Base-by-base conservation (phyloP, 2,329 filamentous ascomycete species). In the Aspergillus sp. region DNA sequence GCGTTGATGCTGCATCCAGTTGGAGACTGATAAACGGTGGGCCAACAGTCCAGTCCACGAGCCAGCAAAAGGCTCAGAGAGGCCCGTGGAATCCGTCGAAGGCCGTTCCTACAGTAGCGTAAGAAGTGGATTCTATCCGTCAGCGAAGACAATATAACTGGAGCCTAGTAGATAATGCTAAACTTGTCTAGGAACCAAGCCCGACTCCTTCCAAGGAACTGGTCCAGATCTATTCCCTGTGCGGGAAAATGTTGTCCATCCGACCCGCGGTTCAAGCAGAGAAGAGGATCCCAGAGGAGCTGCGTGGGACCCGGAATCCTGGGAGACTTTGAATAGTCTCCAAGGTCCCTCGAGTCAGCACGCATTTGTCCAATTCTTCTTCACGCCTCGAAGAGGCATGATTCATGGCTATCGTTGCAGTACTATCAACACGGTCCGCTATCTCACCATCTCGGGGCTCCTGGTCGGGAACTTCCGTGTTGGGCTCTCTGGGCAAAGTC, bases 291-390 rank as follows among this genome's bases (percentile, higher is more conserved):
- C 27, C 27, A 31, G 27, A 31, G 27, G 27, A 31, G 27, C 27
- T 31, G 56, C 48, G 56, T 62, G 53, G 57, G 61, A 61, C 47
- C 27, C 39, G 37, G 40, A 51, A 62, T 61, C 59, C 55, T 59
- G 56, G 59, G 56, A 55, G 21, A 46, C 21, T 27, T 24, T 11
- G 15, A 45, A 24, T 21, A 44, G 46, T 47, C 43, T 54, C 52
- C 52, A 59, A 64, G 58, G 56, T 62, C 48, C 62, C 52, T 49
- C 21, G 44, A 37, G 37, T 35, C 23, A 49, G 27, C 9, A 27
- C 39, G 27, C 45, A 55, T 47, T n/a, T 35, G 8, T 46, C 40
- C 40, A 33, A 40, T 7, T 52, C 21, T 40, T 50, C 50, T 54
- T 53, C 48, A 46, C 31, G 33, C 9, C 45, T 55, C 21, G 46